These are phyloP conservation scores for Trichoderma guizhouense DNA, from an alignment of 2,329 filamentous ascomycete species.

Conservation along the genomic window DNA sequence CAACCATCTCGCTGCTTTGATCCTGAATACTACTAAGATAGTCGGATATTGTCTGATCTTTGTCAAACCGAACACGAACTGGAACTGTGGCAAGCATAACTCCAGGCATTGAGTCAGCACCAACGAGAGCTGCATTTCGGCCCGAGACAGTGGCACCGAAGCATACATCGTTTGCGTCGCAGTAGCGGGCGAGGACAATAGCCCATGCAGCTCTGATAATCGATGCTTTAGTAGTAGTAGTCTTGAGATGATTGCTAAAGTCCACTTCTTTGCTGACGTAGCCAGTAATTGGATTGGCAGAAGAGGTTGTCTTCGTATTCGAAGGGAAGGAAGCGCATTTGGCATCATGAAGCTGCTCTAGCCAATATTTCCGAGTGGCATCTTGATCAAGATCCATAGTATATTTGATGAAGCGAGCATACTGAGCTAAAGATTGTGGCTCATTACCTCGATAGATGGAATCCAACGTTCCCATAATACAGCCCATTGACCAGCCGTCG, in stretches of 20 bases:
- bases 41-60: neutral
- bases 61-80: neutral
- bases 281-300: neutral
- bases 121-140: slow-evolving; percentile 1
- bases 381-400: neutral
- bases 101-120: slow-evolving; percentile 6
- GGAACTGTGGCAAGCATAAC: slow-evolving; percentile 8
- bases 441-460: slow-evolving; percentile 17
- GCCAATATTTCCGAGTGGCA: neutral
- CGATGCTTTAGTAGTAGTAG: slow-evolving; percentile 18
- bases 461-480: neutral
- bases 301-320: neutral
- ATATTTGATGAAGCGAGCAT: slow-evolving; percentile 3
- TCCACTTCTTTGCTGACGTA: slow-evolving; percentile 1
- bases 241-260: neutral
- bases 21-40: slow-evolving; percentile 24
- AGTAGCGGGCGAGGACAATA: slow-evolving; percentile 20
- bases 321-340: neutral
- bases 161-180: slow-evolving; percentile 17
- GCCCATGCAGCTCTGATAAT: slow-evolving; percentile 25
- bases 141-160: slow-evolving; percentile 25
- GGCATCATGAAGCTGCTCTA: neutral
- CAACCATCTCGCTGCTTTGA: slow-evolving; percentile 23
- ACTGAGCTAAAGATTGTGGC: neutral
- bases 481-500: slow-evolving; percentile 12